These are phyloP conservation scores for Diaporthe helianthi DNA, from an alignment of 2,329 filamentous ascomycete genomes.

Conservation along the genomic window DNA sequence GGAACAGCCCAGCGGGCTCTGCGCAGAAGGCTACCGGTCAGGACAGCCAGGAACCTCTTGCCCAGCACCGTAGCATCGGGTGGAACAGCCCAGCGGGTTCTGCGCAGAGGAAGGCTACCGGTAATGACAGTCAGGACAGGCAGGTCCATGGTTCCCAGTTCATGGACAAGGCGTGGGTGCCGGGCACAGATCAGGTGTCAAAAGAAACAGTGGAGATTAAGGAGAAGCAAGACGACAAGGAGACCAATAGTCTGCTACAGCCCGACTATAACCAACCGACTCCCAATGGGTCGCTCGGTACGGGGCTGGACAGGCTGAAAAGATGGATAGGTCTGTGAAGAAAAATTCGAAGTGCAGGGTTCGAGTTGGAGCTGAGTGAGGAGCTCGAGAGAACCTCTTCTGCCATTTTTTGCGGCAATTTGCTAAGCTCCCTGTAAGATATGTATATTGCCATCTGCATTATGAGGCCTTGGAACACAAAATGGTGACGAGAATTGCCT, in stretches of 20 bases:
- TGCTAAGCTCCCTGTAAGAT: constrained; percentile 3
- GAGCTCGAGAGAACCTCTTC: background rate
- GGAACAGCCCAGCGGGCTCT: background rate
- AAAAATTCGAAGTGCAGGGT: background rate
- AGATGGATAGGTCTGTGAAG: constrained; percentile 6
- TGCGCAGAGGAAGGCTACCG: background rate
- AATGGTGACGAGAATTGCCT: background rate
- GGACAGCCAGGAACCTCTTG: background rate
- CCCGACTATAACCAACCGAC: background rate
- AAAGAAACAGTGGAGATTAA: background rate
- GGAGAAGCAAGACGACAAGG: background rate
- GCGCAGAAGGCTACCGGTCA: background rate
- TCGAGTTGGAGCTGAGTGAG: background rate
- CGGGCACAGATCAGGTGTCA: too few relatives aligned
- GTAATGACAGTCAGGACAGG: too few relatives aligned
- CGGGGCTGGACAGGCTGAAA: background rate
- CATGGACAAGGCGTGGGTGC: background rate
- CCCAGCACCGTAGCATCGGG: background rate
- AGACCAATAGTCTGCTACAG: background rate
- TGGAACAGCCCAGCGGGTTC: background rate
- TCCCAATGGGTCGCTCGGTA: background rate
- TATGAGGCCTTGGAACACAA: background rate
- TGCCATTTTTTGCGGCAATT: background rate
- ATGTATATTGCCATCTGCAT: background rate
- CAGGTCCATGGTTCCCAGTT: too few relatives aligned